phyloP scores from a whole-genome alignment of 257 asterid genomes.

The Cinchona pubescens region DNA sequence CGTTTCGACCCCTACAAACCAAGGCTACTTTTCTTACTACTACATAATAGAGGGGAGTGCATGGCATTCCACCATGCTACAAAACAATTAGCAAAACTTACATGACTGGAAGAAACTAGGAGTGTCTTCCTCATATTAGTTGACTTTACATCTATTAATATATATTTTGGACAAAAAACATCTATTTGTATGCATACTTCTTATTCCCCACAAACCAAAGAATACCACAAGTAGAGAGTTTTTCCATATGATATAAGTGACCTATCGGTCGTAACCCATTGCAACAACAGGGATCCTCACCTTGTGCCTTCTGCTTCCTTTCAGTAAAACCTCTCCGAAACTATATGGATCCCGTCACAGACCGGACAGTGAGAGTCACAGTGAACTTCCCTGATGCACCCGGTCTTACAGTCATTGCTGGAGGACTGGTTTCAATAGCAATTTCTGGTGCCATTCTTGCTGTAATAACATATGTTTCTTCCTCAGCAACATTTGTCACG shows the following conservation, averaged over 20 bases:
- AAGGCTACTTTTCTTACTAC: slow-evolving; percentile 28
- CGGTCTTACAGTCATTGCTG: slow-evolving; percentile 90
- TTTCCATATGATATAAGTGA: slow-evolving; percentile 9
- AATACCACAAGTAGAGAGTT: slow-evolving; percentile 28
- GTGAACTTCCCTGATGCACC: slow-evolving; percentile 63
- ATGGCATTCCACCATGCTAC: slow-evolving; percentile 45
- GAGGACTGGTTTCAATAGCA: slow-evolving; percentile 83
- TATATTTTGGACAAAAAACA: slow-evolving; percentile 31
- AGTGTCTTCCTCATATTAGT: slow-evolving; percentile 36
- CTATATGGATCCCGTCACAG: slow-evolving; percentile 76
- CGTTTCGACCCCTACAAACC: slow-evolving; percentile 21
- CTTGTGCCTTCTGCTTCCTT: slow-evolving; percentile 91
- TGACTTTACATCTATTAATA: slow-evolving; percentile 43
- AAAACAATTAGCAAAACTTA: slow-evolving; percentile 53
- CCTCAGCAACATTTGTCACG: slow-evolving; percentile 75
- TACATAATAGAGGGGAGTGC: slow-evolving; percentile 30
- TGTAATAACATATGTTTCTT: slow-evolving; percentile 82
- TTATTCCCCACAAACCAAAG: slow-evolving; percentile 44
- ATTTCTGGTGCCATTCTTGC: slow-evolving; percentile 88
- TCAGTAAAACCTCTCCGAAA: slow-evolving; percentile 82
- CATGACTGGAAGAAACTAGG: slow-evolving; percentile 33
- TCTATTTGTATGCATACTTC: slow-evolving; percentile 36
- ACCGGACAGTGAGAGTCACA: slow-evolving; percentile 68
- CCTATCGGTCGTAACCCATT: slow-evolving; percentile 68
- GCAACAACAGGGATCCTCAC: slow-evolving; percentile 86